Evolutionary conservation across 305 asterid genomes (phyloP).

Genomic region (Caryopteris hybrid): DNA sequence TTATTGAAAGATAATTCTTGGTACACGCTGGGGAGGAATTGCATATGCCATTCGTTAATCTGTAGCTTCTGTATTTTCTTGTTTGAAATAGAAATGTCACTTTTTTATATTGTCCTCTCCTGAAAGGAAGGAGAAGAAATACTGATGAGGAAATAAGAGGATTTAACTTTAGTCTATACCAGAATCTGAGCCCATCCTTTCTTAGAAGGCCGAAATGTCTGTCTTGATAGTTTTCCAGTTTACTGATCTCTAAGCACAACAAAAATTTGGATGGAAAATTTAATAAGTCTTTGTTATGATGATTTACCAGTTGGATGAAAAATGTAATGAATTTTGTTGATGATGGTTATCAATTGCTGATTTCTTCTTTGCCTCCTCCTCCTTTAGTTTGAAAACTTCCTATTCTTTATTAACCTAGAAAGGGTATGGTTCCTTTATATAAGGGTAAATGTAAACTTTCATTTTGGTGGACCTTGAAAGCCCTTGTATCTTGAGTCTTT

Average conservation of each 20-base stretch:
- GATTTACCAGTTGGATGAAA: neutral
- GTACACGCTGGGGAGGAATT: neutral
- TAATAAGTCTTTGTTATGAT: neutral
- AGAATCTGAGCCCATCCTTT: neutral
- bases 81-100: neutral
- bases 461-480: neutral
- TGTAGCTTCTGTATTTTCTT: neutral
- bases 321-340: neutral
- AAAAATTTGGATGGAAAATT: neutral
- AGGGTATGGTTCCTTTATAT: neutral
- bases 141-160: neutral
- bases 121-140: neutral
- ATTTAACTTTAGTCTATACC: neutral
- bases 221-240: neutral
- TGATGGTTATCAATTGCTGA: neutral
- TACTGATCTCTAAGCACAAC: neutral
- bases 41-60: neutral
- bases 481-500: neutral
- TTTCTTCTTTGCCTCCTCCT: neutral
- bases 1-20: neutral
- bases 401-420: neutral
- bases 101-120: neutral
- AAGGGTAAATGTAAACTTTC: neutral
- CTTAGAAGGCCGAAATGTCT: neutral
- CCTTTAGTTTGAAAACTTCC: neutral